phyloP scores from a whole-genome alignment of 805 yeast genomes.

The Ogataea degrootiae region DNA sequence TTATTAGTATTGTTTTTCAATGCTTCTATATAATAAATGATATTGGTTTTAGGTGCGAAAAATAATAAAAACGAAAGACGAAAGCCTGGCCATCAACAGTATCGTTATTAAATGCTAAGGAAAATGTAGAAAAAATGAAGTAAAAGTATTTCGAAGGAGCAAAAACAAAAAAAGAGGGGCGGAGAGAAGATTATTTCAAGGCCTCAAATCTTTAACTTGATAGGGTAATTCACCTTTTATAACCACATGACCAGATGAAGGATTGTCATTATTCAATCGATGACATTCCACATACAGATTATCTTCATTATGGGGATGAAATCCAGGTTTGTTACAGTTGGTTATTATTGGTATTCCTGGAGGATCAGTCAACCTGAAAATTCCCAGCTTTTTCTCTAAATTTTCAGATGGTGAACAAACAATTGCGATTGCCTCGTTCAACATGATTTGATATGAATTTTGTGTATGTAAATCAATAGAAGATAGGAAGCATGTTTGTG shows the following conservation, averaged over 20 bases:
- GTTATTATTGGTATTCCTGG: conserved; percentile 56
- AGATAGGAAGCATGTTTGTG: conserved; percentile 65
- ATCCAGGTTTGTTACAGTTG: conserved; percentile 43
- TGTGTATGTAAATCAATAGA: conserved; percentile 68
- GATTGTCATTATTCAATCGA: conserved; percentile 25
- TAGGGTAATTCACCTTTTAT: conserved; percentile 43
- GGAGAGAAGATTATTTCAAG: background rate
- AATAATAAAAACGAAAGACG: background rate
- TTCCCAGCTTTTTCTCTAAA: conserved; percentile 43
- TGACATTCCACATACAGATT: conserved; percentile 46
- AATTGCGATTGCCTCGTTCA: conserved; percentile 64
- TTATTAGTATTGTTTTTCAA: background rate
- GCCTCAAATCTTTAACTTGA: conserved; percentile 44
- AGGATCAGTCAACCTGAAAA: conserved; percentile 60
- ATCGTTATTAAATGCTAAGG: no score
- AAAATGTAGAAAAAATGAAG: background rate
- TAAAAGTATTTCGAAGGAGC: background rate
- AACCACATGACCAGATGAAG: conserved; percentile 44
- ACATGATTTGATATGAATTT: conserved; percentile 62
- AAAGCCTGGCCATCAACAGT: background rate
- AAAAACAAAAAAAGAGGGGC: background rate
- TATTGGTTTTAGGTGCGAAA: conserved; percentile 1
- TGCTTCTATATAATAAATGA: background rate
- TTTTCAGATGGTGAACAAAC: conserved; percentile 54
- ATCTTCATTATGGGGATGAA: conserved; percentile 57